Evolutionary conservation across 2,329 filamentous ascomycete species (phyloP).

Genomic region (Diplodia scrobiculata): DNA sequence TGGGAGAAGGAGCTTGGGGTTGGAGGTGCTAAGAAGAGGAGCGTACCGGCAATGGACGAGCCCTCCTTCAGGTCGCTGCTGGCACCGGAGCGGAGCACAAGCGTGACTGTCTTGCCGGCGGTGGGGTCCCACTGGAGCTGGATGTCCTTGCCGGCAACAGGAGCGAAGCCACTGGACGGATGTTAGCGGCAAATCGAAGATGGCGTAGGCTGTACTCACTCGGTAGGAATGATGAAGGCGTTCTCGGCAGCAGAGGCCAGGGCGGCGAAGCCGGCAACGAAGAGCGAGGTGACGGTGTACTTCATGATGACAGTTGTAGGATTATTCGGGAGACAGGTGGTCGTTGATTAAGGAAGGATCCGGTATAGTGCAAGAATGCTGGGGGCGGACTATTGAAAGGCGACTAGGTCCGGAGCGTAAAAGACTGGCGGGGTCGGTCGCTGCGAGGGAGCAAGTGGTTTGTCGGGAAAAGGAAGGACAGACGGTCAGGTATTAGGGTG

Average conservation of each 20-base stretch:
- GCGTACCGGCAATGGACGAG: constrained; percentile 50
- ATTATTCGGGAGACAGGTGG: neutral
- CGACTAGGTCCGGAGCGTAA: neutral
- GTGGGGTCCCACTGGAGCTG: constrained; percentile 55
- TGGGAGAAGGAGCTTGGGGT: neutral
- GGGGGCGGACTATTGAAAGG: constrained; percentile 15
- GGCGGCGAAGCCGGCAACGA: constrained; percentile 51
- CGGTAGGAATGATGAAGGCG: constrained; percentile 48
- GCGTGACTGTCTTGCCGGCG: constrained; percentile 54
- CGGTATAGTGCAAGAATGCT: constrained; percentile 6
- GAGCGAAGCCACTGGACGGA: constrained; percentile 47
- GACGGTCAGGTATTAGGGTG: constrained; percentile 7
- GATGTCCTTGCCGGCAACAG: constrained; percentile 51
- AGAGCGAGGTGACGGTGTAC: constrained; percentile 43
- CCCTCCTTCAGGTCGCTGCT: constrained; percentile 48
- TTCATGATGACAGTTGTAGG: constrained; percentile 47
- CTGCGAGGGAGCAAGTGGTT: neutral
- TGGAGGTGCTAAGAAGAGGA: constrained; percentile 3
- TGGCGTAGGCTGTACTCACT: constrained; percentile 5
- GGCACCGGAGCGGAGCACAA: constrained; percentile 50
- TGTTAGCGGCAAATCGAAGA: neutral
- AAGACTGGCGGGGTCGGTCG: constrained; percentile 5
- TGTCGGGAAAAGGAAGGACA: constrained; percentile 7
- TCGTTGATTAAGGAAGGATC: neutral
- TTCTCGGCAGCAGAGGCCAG: constrained; percentile 50